Conservation (phyloP, 2,329 filamentous ascomycete genomes). For the Ceratocystis alfenasii region DNA sequence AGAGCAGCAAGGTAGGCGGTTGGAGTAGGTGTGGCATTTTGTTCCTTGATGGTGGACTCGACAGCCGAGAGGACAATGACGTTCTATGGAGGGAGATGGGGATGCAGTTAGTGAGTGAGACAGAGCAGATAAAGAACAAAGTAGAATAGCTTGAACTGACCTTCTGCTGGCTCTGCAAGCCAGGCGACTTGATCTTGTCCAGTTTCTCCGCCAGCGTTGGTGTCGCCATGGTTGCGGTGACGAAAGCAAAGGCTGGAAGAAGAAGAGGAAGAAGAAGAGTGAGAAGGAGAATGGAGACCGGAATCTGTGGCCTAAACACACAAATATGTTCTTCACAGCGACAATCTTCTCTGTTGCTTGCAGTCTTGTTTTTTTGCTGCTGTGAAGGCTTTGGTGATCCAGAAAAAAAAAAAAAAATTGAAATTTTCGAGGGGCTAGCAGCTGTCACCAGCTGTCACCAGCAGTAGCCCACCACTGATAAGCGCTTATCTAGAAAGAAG, state of each 20-base stretch:
- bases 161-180: constrained; percentile 89
- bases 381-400: constrained; percentile 5
- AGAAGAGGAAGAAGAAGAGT: background rate
- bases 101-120: constrained; percentile 11
- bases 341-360: background rate
- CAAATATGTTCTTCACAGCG: background rate
- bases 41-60: constrained; percentile 81
- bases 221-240: constrained; percentile 34
- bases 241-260: constrained; percentile 17
- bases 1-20: constrained; percentile 96
- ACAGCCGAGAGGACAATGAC: constrained; percentile 80
- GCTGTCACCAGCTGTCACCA: background rate
- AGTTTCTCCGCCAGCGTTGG: constrained; percentile 70
- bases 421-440: constrained; percentile 20
- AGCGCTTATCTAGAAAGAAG: constrained; percentile 14
- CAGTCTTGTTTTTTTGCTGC: constrained; percentile 12
- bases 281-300: background rate
- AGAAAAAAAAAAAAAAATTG: constrained; percentile 14
- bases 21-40: constrained; percentile 69
- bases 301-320: background rate
- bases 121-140: background rate
- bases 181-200: constrained; percentile 93
- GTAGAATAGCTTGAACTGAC: constrained; percentile 34
- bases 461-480: constrained; percentile 2
- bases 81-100: constrained; percentile 41